Conservation (phyloP, 306 rosid genomes). For the Acacia crassicarpa region DNA sequence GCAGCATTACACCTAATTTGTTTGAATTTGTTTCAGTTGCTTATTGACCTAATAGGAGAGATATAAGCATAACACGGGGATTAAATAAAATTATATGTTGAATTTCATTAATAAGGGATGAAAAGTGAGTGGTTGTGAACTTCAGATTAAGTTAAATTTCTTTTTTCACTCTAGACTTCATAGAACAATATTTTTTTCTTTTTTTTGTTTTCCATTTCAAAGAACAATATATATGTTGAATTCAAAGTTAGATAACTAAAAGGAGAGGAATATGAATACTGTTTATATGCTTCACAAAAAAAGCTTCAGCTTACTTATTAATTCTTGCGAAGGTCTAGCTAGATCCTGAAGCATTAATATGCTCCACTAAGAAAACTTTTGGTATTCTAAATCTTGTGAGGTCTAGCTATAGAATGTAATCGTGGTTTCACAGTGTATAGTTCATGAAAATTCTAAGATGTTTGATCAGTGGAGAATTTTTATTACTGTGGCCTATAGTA, state of each 20-base stretch:
- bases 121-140: conserved; percentile 1
- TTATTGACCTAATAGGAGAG: no score
- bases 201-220: no score
- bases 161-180: background rate
- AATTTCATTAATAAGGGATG: conserved; percentile 4
- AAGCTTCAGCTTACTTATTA: background rate
- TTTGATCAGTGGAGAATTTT: background rate
- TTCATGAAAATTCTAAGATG: conserved; percentile 4
- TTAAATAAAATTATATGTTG: no score
- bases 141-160: conserved; percentile 9
- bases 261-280: no score
- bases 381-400: background rate
- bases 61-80: no score
- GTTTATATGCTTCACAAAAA: background rate
- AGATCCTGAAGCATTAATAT: background rate
- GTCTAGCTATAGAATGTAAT: background rate
- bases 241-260: background rate
- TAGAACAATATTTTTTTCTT: background rate
- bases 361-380: background rate
- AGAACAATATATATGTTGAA: background rate
- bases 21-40: no score
- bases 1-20: no score
- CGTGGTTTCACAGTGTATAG: background rate
- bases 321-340: background rate
- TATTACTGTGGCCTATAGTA: background rate